Percentiles rank a stretch among this genome's conserved stretches.
phyloP scores from a whole-genome alignment of 805 yeast genomes.

The Spathaspora passalidarum region DNA sequence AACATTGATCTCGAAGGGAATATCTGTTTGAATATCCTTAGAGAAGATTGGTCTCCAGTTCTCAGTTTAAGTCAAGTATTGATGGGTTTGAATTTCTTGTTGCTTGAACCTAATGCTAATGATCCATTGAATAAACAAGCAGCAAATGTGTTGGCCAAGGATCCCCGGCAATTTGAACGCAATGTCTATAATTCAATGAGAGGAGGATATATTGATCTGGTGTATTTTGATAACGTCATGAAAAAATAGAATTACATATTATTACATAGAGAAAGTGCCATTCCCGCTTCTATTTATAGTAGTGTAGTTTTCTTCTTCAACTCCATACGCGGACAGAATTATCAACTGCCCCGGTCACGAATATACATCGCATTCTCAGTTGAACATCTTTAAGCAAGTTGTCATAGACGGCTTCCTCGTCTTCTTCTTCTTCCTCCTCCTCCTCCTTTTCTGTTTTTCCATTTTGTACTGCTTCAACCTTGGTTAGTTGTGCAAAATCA shows the following conservation, averaged over 20 bases:
- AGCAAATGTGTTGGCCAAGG: slow-evolving; percentile 51
- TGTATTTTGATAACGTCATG: slow-evolving; percentile 59
- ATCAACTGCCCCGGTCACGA: slow-evolving; percentile 66
- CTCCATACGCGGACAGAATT: slow-evolving; percentile 55
- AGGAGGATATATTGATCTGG: slow-evolving; percentile 64
- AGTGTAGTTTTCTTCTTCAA: slow-evolving; percentile 11
- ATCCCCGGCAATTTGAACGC: slow-evolving; percentile 43
- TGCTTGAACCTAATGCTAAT: slow-evolving; percentile 85
- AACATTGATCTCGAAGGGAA: slow-evolving; percentile 89
- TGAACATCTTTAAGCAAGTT: slow-evolving; percentile 31
- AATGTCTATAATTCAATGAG: slow-evolving; percentile 64
- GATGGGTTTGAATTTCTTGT: slow-evolving; percentile 80
- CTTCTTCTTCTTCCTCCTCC: slow-evolving; percentile 13
- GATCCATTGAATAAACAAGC: slow-evolving; percentile 95
- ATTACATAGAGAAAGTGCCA: background rate
- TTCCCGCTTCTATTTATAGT: background rate
- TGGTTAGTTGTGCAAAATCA: slow-evolving; percentile 46
- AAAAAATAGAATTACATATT: slow-evolving; percentile 2
- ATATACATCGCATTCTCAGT: slow-evolving; percentile 55
- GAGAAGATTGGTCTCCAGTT: slow-evolving; percentile 98
- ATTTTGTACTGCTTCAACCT: slow-evolving; percentile 2
- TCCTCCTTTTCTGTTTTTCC: background rate
- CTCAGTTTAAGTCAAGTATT: slow-evolving; percentile 75
- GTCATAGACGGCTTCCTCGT: slow-evolving; percentile 18
- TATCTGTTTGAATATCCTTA: slow-evolving; percentile 82